A percentile compares a stretch with the other conserved stretches of the same genome.
Conservation (phyloP, 495 filamentous ascomycete genomes). For the Lindgomyces ingoldianus region DNA sequence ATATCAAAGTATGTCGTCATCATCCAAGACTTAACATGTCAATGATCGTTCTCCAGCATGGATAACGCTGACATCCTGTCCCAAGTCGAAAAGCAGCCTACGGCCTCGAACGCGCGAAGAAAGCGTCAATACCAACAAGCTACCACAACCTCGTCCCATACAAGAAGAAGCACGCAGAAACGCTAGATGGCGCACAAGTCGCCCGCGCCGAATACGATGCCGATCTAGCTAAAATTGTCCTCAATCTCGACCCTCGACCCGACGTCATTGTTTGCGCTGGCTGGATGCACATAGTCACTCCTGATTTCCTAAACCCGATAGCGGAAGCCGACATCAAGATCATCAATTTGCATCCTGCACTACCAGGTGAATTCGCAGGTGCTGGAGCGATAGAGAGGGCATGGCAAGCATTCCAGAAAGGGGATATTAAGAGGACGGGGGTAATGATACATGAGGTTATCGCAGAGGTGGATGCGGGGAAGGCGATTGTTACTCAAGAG, state of each 20-base stretch:
- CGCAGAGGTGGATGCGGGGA: constrained; percentile 77
- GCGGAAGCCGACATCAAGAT: constrained; percentile 61
- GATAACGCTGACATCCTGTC: not conserved
- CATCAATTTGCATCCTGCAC: constrained; percentile 85
- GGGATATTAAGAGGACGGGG: constrained; percentile 74
- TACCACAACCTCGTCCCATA: constrained; percentile 86
- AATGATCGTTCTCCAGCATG: not conserved
- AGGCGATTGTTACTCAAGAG: constrained; percentile 70
- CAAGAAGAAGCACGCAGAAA: constrained; percentile 44
- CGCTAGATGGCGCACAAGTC: constrained; percentile 22
- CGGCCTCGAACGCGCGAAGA: constrained; percentile 71
- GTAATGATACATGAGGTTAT: constrained; percentile 96
- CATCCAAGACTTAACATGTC: no score
- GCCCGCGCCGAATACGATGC: constrained; percentile 73
- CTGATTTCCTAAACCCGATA: constrained; percentile 66
- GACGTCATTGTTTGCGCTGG: constrained; percentile 71
- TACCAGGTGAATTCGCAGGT: constrained; percentile 76
- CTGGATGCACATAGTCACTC: constrained; percentile 73
- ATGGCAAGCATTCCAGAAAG: constrained; percentile 69
- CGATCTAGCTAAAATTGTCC: constrained; percentile 71
- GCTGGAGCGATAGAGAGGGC: constrained; percentile 77
- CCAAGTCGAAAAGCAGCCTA: constrained; percentile 66
- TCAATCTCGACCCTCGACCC: constrained; percentile 63
- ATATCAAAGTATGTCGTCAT: constrained; percentile 62
- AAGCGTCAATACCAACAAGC: constrained; percentile 70